These are phyloP conservation scores for Boechera divaricarpa DNA, from an alignment of 345 rosid species.

Conservation along the genomic window DNA sequence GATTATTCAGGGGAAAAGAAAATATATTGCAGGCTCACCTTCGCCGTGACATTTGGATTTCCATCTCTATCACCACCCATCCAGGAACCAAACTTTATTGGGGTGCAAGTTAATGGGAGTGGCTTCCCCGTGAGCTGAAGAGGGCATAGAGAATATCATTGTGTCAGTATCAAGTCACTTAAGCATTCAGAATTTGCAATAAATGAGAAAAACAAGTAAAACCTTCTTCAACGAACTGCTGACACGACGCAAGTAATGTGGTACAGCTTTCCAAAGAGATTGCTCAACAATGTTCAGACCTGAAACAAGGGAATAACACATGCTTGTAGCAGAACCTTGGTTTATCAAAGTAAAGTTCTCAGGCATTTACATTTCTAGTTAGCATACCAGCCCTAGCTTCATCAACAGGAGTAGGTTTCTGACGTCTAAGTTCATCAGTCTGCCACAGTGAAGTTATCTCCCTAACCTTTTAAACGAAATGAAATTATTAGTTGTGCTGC, in stretches of 20 bases:
- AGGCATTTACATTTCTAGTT: slow-evolving; percentile 13
- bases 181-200: neutral
- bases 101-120: slow-evolving; percentile 87
- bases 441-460: slow-evolving; percentile 93
- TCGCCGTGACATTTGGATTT: slow-evolving; percentile 88
- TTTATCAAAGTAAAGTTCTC: slow-evolving; percentile 8
- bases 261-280: slow-evolving; percentile 91
- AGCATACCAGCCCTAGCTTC: slow-evolving; percentile 85
- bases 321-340: slow-evolving; percentile 17
- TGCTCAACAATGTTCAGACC: slow-evolving; percentile 95
- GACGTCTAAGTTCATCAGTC: slow-evolving; percentile 95
- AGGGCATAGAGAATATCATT: slow-evolving; percentile 11
- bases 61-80: slow-evolving; percentile 99
- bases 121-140: slow-evolving; percentile 76
- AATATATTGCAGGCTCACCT: slow-evolving; percentile 52
- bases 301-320: slow-evolving; percentile 35
- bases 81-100: slow-evolving; percentile 93
- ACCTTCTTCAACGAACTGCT: slow-evolving; percentile 93
- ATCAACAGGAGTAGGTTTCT: slow-evolving; percentile 88
- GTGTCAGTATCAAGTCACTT: slow-evolving; percentile 19
- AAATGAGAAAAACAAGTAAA: slow-evolving; percentile 12
- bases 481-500: slow-evolving; percentile 9
- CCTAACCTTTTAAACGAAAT: slow-evolving; percentile 58
- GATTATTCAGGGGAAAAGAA: neutral
- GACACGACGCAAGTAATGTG: slow-evolving; percentile 90